These are phyloP conservation scores for Cardiospermum halicacabum DNA, from an alignment of 345 rosid genomes.

Conservation along the genomic window DNA sequence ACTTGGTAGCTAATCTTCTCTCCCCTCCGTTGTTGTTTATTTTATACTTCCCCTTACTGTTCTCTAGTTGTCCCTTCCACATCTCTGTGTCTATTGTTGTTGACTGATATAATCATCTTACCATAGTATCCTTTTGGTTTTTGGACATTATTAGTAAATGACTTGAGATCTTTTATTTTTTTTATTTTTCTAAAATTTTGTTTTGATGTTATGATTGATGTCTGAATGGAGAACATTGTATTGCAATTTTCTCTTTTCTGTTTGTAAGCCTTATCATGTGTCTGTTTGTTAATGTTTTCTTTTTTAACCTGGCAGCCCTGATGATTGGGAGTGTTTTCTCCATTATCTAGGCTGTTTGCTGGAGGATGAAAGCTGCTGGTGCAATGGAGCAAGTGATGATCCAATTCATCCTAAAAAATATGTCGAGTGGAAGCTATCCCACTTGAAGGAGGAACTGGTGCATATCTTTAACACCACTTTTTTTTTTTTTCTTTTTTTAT, in stretches of 20 bases:
- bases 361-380: constrained; percentile 76
- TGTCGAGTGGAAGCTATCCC: constrained; percentile 53
- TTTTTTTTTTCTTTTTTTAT: constrained; percentile 6
- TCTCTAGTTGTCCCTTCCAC: neutral
- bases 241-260: constrained; percentile 4
- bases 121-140: neutral
- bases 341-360: constrained; percentile 89
- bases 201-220: neutral
- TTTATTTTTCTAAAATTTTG: neutral
- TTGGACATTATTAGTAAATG: neutral
- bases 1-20: constrained; percentile 3
- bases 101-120: neutral
- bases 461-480: constrained; percentile 20
- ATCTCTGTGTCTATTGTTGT: neutral
- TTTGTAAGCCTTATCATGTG: constrained; percentile 8
- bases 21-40: neutral
- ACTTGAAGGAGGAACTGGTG: constrained; percentile 77
- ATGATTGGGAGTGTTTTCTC: constrained; percentile 95
- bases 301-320: constrained; percentile 72
- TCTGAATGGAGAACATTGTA: neutral
- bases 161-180: neutral
- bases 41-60: neutral
- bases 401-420: constrained; percentile 40
- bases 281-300: constrained; percentile 28
- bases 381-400: constrained; percentile 30